A percentile compares a stretch with the other conserved stretches of the same genome.
phyloP scores from a whole-genome alignment of 2,329 filamentous ascomycete species.

The Amphichorda felina region DNA sequence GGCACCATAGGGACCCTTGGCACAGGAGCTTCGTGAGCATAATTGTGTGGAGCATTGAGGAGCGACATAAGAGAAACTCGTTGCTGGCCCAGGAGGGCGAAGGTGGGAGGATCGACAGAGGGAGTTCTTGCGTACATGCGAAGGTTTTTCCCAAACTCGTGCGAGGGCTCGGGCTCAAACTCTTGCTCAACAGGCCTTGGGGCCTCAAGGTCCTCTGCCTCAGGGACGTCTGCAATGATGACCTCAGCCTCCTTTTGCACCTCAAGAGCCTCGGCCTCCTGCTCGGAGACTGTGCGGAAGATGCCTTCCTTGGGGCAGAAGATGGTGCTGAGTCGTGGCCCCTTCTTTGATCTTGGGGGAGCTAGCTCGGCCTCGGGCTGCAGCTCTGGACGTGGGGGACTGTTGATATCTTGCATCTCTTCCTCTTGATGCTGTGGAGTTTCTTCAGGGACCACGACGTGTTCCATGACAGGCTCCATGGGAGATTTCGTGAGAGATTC shows the following conservation, averaged over 20 bases:
- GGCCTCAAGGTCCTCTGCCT: conserved; percentile 3
- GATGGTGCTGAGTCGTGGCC: conserved; percentile 37
- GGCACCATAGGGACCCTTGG: conserved; percentile 26
- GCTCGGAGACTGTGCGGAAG: conserved; percentile 47
- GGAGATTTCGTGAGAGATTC: no score
- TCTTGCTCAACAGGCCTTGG: conserved; percentile 3
- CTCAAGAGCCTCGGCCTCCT: conserved; percentile 34
- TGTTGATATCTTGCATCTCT: not conserved
- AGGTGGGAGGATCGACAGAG: conserved; percentile 49
- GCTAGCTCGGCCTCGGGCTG: conserved; percentile 6
- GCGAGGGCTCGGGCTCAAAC: conserved; percentile 4
- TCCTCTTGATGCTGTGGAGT: not conserved
- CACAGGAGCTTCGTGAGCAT: conserved; percentile 19
- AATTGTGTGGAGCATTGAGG: conserved; percentile 40
- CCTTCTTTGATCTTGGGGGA: conserved; percentile 22
- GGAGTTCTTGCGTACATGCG: conserved; percentile 44
- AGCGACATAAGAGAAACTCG: conserved; percentile 50
- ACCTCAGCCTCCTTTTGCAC: conserved; percentile 14
- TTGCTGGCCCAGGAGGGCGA: conserved; percentile 38
- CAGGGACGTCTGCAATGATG: not conserved
- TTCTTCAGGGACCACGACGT: no score
- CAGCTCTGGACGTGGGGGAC: not conserved
- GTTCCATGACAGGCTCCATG: not conserved
- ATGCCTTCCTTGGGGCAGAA: conserved; percentile 52
- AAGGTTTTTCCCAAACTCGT: conserved; percentile 19